Percentiles rank a stretch among this genome's conserved stretches.
Evolutionary conservation across 352 stramenopile species (phyloP).

Genomic region (Phytophthora idaei): DNA sequence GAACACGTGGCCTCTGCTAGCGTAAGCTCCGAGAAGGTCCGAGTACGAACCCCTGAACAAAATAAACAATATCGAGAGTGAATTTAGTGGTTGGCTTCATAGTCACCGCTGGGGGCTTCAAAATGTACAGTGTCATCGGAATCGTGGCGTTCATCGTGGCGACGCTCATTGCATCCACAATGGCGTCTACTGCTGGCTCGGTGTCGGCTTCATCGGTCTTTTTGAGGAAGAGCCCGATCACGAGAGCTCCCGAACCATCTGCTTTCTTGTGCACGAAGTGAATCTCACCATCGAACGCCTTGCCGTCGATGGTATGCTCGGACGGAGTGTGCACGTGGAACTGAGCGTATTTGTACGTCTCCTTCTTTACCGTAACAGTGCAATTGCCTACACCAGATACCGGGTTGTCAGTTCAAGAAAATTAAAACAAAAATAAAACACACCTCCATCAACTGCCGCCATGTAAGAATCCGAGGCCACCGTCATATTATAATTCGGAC

Average conservation of each 20-base stretch:
- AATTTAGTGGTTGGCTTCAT: neutral
- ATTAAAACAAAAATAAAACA: neutral
- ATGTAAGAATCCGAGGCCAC: slow-evolving; percentile 32
- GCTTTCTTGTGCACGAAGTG: slow-evolving; percentile 47
- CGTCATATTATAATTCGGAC: slow-evolving; percentile 30
- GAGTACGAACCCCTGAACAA: slow-evolving; percentile 53
- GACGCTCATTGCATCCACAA: slow-evolving; percentile 44
- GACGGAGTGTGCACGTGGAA: slow-evolving; percentile 47
- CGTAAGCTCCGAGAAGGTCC: slow-evolving; percentile 43
- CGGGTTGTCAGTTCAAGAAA: too few species aligned
- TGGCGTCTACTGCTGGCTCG: slow-evolving; percentile 21
- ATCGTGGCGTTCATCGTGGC: slow-evolving; percentile 20
- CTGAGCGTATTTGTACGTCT: slow-evolving; percentile 36
- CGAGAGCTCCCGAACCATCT: slow-evolving; percentile 34
- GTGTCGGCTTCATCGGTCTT: slow-evolving; percentile 12
- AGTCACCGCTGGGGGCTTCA: too few species aligned
- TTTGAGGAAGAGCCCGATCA: slow-evolving; percentile 40
- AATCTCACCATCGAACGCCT: slow-evolving; percentile 37
- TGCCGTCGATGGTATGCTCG: slow-evolving; percentile 47
- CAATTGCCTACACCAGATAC: slow-evolving; percentile 22
- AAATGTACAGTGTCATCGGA: slow-evolving; percentile 39
- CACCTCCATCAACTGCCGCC: slow-evolving; percentile 23
- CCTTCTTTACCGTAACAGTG: slow-evolving; percentile 35
- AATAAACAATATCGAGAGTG: neutral
- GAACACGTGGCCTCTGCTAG: slow-evolving; percentile 45